Conservation (phyloP, 2,329 filamentous ascomycete species). For the Fusarium graminum region DNA sequence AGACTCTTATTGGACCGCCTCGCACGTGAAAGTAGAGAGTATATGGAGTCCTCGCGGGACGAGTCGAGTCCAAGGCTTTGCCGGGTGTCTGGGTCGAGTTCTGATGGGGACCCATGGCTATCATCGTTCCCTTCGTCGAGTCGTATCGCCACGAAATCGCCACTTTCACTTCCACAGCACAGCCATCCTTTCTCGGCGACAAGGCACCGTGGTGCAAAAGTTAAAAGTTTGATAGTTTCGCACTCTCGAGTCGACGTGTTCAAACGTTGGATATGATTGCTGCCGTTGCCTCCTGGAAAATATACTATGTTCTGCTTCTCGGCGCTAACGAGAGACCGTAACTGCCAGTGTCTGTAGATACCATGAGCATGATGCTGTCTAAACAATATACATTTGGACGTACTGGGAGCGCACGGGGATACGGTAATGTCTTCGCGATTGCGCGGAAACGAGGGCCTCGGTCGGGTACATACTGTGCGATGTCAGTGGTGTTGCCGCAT, state of each 20-base stretch:
- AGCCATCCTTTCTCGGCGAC: constrained; percentile 90
- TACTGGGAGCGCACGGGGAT: constrained; percentile 75
- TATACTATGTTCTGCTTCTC: constrained; percentile 83
- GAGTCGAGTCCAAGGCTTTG: constrained; percentile 51
- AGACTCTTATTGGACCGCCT: constrained; percentile 59
- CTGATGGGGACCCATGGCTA: constrained; percentile 44
- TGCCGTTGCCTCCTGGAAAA: constrained; percentile 81
- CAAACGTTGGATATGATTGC: constrained; percentile 74
- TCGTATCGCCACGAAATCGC: constrained; percentile 86
- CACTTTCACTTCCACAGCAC: constrained; percentile 88
- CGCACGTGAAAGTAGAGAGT: constrained; percentile 56
- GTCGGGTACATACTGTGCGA: constrained; percentile 72
- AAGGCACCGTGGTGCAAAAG: constrained; percentile 84
- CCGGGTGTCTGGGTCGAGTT: constrained; percentile 54
- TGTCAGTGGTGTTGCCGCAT: constrained; percentile 21
- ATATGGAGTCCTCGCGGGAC: constrained; percentile 53
- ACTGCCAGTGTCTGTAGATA: constrained; percentile 79
- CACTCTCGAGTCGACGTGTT: constrained; percentile 77
- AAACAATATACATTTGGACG: constrained; percentile 51
- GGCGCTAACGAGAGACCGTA: constrained; percentile 90
- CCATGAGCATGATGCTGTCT: constrained; percentile 30
- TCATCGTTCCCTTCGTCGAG: constrained; percentile 60
- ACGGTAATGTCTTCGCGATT: constrained; percentile 75
- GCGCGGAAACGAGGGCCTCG: constrained; percentile 71
- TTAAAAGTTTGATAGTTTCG: constrained; percentile 78